A percentile compares a stretch with the other conserved stretches of the same genome.
phyloP scores from a whole-genome alignment of 2,329 filamentous ascomycete genomes.

The Aspergillus sp. region DNA sequence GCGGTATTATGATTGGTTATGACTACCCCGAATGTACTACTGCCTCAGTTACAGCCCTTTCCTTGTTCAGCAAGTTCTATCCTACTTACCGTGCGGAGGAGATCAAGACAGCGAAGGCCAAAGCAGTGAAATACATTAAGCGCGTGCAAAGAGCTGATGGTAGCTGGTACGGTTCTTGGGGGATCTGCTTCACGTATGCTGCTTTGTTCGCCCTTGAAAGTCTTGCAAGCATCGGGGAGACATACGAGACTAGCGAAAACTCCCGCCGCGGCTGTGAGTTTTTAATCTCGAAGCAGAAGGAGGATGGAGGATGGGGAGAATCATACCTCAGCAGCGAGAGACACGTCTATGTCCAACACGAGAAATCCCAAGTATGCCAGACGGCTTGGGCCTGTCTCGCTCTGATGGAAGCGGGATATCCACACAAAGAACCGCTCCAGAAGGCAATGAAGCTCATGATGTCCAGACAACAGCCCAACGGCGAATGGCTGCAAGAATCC shows the following conservation, averaged over 20 bases:
- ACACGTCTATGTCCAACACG: constrained; percentile 72
- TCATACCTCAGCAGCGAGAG: constrained; percentile 84
- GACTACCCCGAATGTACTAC: constrained; percentile 98
- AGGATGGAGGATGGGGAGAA: constrained; percentile 95
- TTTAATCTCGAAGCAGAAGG: constrained; percentile 77
- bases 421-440: constrained; percentile 69
- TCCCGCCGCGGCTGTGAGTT: constrained; percentile 80
- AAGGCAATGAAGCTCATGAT: constrained; percentile 79
- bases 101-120: constrained; percentile 69
- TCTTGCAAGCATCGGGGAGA: constrained; percentile 77
- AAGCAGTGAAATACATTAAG: constrained; percentile 81
- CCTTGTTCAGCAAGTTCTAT: constrained; percentile 77
- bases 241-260: constrained; percentile 69
- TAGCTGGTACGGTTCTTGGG: constrained; percentile 98
- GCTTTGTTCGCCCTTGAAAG: constrained; percentile 95
- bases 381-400: constrained; percentile 88
- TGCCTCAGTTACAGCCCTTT: constrained; percentile 83
- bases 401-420: constrained; percentile 79
- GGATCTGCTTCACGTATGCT: constrained; percentile 96
- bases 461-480: constrained; percentile 78
- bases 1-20: constrained; percentile 97
- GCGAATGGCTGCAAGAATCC: constrained; percentile 91
- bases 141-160: constrained; percentile 74
- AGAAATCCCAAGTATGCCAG: constrained; percentile 84
- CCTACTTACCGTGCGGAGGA: constrained; percentile 76